Percentiles rank a stretch among this genome's conserved stretches.
phyloP scores from a whole-genome alignment of 164 flowering plant species.

The Chimonanthus salicifolius region DNA sequence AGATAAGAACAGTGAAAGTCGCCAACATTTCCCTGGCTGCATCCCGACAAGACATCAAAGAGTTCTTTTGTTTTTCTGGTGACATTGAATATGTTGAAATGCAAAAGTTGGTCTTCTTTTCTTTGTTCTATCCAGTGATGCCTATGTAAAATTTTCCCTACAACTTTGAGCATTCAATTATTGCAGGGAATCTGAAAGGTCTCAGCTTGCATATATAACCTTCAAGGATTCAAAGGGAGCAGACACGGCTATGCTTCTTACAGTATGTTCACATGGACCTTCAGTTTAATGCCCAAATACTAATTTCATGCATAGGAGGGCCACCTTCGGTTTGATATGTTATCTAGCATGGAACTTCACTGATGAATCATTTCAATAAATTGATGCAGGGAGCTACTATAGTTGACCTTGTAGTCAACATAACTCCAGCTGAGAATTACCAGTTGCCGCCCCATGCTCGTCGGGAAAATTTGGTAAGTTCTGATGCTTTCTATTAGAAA shows the following conservation, averaged over 20 bases:
- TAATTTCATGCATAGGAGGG: neutral
- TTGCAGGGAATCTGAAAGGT: slow-evolving; percentile 15
- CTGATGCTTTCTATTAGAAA: neutral
- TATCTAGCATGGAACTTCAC: neutral
- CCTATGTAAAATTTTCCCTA: neutral
- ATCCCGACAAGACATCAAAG: slow-evolving; percentile 60
- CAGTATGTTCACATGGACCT: slow-evolving; percentile 6
- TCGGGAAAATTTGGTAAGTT: slow-evolving; percentile 29
- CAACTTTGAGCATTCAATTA: neutral
- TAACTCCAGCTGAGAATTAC: slow-evolving; percentile 52
- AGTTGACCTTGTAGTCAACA: slow-evolving; percentile 42
- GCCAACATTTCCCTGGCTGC: slow-evolving; percentile 75
- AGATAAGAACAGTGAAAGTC: slow-evolving; percentile 65
- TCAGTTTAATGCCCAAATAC: neutral
- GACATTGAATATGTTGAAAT: slow-evolving; percentile 64
- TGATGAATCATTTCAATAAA: slow-evolving; percentile 1
- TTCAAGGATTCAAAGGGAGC: slow-evolving; percentile 73
- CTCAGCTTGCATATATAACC: slow-evolving; percentile 61
- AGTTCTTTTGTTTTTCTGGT: slow-evolving; percentile 86
- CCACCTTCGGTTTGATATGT: neutral
- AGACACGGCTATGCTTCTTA: slow-evolving; percentile 51
- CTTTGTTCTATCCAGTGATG: neutral
- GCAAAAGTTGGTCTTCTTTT: slow-evolving; percentile 35
- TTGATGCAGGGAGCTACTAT: slow-evolving; percentile 69
- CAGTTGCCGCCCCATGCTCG: slow-evolving; percentile 58